Conservation (phyloP, 495 filamentous ascomycete genomes). For the Cenococcum geophilum region DNA sequence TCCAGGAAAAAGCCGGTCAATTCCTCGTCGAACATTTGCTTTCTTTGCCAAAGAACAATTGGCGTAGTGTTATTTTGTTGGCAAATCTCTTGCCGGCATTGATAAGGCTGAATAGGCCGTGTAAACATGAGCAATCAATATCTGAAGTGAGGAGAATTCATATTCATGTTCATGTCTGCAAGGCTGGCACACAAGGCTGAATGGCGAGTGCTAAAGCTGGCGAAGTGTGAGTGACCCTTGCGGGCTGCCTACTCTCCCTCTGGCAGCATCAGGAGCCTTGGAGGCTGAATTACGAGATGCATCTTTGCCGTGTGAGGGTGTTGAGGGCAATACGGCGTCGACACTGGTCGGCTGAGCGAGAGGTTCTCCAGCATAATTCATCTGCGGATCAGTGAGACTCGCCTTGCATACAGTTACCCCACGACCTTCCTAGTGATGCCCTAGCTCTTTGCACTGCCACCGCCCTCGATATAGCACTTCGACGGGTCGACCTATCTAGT, state of each 20-base stretch:
- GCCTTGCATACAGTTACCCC: constrained; percentile 4
- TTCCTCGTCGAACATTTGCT: background rate
- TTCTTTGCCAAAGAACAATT: background rate
- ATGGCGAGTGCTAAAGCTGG: background rate
- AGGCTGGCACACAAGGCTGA: constrained; percentile 1
- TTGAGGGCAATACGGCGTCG: background rate
- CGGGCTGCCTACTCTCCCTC: background rate
- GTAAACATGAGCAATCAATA: background rate
- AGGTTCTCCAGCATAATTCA: background rate
- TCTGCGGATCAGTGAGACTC: background rate
- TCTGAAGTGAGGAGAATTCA: background rate
- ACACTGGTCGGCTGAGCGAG: background rate
- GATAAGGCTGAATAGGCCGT: background rate
- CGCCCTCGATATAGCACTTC: constrained; percentile 20
- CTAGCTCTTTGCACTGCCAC: constrained; percentile 27
- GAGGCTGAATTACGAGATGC: background rate
- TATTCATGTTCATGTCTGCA: background rate
- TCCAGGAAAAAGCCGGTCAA: background rate
- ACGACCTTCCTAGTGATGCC: background rate
- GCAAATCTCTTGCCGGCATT: background rate
- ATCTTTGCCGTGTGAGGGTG: background rate
- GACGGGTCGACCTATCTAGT: background rate
- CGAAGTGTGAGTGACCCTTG: background rate
- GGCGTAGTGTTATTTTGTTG: background rate
- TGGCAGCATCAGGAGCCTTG: background rate